Conservation (phyloP, 1,284 basidiomycete species). For the Puccinia triticina region DNA sequence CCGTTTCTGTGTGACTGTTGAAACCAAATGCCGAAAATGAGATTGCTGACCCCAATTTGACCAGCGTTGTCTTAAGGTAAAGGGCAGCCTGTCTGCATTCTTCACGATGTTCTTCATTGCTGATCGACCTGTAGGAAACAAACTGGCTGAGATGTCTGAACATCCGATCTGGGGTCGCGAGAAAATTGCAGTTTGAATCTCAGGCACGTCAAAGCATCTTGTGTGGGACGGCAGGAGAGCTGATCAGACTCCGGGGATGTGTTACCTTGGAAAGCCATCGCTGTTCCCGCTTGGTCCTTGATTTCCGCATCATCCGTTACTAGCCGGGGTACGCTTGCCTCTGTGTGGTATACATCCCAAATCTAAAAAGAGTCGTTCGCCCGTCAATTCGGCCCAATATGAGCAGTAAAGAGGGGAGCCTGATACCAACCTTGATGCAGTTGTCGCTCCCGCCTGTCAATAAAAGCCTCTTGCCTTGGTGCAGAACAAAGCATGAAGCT, state of each 20-base stretch:
- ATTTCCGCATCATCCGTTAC: slow-evolving; percentile 74
- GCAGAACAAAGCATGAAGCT: slow-evolving; percentile 41
- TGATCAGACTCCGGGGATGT: not conserved
- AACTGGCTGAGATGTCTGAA: slow-evolving; percentile 77
- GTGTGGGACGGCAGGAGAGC: not conserved
- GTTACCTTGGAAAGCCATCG: slow-evolving; percentile 48
- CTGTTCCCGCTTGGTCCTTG: slow-evolving; percentile 73
- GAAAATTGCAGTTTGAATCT: slow-evolving; percentile 56
- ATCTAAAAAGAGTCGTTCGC: not conserved
- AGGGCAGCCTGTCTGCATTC: slow-evolving; percentile 83
- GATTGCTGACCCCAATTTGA: slow-evolving; percentile 67
- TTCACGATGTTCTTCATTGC: slow-evolving; percentile 73
- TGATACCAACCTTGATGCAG: slow-evolving; percentile 61
- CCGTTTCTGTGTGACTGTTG: not conserved
- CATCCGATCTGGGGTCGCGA: slow-evolving; percentile 58
- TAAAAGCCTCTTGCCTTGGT: slow-evolving; percentile 42
- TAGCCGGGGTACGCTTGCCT: slow-evolving; percentile 73
- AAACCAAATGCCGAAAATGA: not conserved
- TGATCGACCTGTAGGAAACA: slow-evolving; percentile 82
- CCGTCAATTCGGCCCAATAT: slow-evolving; percentile 70
- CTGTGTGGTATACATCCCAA: slow-evolving; percentile 59
- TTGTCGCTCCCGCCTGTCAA: slow-evolving; percentile 59
- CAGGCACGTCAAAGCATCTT: not conserved
- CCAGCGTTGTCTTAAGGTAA: slow-evolving; percentile 82
- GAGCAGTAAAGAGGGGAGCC: slow-evolving; percentile 80